Conservation (phyloP, 1,139 yeast species). For the Hansenula lynferdii region DNA sequence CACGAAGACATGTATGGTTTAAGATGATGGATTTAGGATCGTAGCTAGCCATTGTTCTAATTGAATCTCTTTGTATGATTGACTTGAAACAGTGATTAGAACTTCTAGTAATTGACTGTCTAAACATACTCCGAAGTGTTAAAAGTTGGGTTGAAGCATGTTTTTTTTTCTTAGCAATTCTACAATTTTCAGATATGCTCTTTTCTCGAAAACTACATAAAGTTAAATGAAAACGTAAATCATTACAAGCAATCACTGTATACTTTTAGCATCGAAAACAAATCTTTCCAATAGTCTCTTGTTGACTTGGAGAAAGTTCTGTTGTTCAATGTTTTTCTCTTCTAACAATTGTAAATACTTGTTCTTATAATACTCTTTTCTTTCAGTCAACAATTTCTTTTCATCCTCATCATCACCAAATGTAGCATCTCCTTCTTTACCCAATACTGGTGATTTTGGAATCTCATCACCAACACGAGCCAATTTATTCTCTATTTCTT, state of each 20-base stretch:
- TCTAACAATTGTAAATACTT: slow-evolving; percentile 9
- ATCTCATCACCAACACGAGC: neutral
- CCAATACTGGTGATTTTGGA: neutral
- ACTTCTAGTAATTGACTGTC: neutral
- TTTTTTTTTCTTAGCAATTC: too few relatives aligned
- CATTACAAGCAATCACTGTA: too few relatives aligned
- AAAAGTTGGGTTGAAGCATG: too few relatives aligned
- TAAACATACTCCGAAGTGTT: neutral
- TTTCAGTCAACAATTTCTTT: slow-evolving; percentile 3
- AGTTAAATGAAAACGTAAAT: too few relatives aligned
- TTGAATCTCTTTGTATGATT: neutral
- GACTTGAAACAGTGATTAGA: neutral
- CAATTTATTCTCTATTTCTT: slow-evolving; percentile 1
- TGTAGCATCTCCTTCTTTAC: neutral
- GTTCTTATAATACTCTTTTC: slow-evolving; percentile 15
- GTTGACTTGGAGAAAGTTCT: slow-evolving; percentile 5
- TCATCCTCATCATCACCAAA: neutral
- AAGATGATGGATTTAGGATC: slow-evolving; percentile 26
- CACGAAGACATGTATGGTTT: slow-evolving; percentile 74
- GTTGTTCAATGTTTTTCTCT: slow-evolving; percentile 11
- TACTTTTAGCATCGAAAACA: too few relatives aligned
- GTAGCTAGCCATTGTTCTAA: slow-evolving; percentile 13
- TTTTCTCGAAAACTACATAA: too few relatives aligned
- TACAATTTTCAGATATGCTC: too few relatives aligned
- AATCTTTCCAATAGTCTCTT: slow-evolving; percentile 9